These are phyloP conservation scores for Chaetomium fimeti DNA, from an alignment of 495 filamentous ascomycete genomes.

Conservation along the genomic window DNA sequence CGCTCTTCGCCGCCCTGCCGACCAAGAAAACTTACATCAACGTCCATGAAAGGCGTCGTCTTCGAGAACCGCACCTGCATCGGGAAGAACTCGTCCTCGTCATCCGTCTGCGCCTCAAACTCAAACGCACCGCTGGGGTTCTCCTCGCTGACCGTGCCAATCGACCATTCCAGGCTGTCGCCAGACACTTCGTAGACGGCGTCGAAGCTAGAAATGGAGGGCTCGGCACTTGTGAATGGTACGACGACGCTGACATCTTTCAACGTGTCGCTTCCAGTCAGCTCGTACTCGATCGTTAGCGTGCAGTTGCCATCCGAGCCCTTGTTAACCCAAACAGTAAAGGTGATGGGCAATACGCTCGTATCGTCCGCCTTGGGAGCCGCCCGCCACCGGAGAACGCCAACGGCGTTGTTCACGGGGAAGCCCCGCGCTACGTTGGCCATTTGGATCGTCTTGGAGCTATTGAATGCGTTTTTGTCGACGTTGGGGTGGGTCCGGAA, in stretches of 20 bases:
- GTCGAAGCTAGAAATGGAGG: slow-evolving; percentile 86
- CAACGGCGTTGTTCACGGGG: slow-evolving; percentile 85
- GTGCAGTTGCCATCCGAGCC: slow-evolving; percentile 72
- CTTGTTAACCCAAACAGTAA: slow-evolving; percentile 94
- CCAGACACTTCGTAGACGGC: slow-evolving; percentile 91
- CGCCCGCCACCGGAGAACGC: slow-evolving; percentile 83
- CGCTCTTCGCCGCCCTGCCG: slow-evolving; percentile 21
- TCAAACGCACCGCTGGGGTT: slow-evolving; percentile 85
- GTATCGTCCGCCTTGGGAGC: slow-evolving; percentile 70
- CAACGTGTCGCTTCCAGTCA: slow-evolving; percentile 68
- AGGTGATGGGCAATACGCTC: slow-evolving; percentile 77
- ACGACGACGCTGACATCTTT: slow-evolving; percentile 84
- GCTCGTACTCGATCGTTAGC: slow-evolving; percentile 91
- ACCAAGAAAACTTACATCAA: slow-evolving; percentile 65
- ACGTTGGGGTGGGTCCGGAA: slow-evolving; percentile 95
- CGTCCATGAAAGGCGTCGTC: slow-evolving; percentile 78
- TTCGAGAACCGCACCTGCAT: slow-evolving; percentile 92
- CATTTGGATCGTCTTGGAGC: slow-evolving; percentile 75
- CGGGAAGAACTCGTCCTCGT: slow-evolving; percentile 92
- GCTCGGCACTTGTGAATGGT: slow-evolving; percentile 78
- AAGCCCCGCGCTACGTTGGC: slow-evolving; percentile 81
- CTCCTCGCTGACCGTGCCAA: slow-evolving; percentile 75
- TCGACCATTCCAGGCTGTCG: slow-evolving; percentile 88
- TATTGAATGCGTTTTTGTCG: slow-evolving; percentile 79
- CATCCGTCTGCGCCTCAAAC: slow-evolving; percentile 82